Base-by-base conservation (phyloP, 1,284 basidiomycete genomes). In the Irpex rosettiformis region DNA sequence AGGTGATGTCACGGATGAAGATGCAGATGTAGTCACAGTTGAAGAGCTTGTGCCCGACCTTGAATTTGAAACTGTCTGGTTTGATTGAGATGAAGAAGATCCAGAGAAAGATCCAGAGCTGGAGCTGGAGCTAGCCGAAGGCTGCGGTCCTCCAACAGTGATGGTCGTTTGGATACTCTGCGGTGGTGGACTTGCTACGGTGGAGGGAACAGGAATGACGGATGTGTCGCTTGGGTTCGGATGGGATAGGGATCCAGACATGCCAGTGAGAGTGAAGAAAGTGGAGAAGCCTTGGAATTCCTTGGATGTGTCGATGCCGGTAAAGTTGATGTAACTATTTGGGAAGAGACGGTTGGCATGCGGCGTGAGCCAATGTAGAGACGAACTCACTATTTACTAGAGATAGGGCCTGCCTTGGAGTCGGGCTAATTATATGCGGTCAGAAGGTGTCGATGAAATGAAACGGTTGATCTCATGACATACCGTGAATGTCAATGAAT, bases 241-340 rank as follows among this genome's bases (percentile, higher is more conserved):
- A 4, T 75, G 72, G 10, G 72, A 63, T 65, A 84, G 79, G 25
- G 80, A 82, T 52, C 87, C 87, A 7, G 74, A 74, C 86, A 89
- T 87, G 40, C 75, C 74, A 40, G 74, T 68, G 27, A 89, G 73
- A 84, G 66, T 66, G 73, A 89, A 89, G 62, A 73, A 76, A 0
- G 79, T 76, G 0, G 86, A 86, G 70, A 76, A 89, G 40, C 74
- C 75, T 0, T 60, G 58, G 61, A 82, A 84, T 4, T 55, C 55
- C 24, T 70, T 70, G 2, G 72, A 71, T 3, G 67, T 62, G 8
- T 65, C 72, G 2, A 84, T 63, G 11, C 73, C 80, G 13, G 74
- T 78, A 67, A 89, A 85, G 61, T 77, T 77, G 62, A 89, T 69
- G 69, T 88, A 89, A 64, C 85, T 87, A n/a, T n/a, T n/a, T n/a